Conservation (phyloP, 805 yeast species). For the Jamesozyma lodderae region DNA sequence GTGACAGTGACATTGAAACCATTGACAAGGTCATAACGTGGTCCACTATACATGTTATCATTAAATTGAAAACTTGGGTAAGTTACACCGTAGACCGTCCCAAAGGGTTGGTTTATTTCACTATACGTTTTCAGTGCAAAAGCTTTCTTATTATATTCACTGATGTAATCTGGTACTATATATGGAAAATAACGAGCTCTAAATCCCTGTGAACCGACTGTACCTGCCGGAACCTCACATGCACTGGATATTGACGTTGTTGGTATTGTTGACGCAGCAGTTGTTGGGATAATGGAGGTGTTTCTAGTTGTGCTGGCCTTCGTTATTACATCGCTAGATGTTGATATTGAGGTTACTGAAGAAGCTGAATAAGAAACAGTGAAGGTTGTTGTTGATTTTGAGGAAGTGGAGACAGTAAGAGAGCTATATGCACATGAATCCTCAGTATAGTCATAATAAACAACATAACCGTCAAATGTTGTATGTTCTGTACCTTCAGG, state of each 20-base stretch:
- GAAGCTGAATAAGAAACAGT: no score
- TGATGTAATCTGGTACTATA: no score
- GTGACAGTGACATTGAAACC: slow-evolving; percentile 12
- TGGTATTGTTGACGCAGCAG: no score
- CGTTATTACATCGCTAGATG: no score
- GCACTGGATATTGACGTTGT: no score
- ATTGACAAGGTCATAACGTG: slow-evolving; percentile 4
- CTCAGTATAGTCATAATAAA: not conserved
- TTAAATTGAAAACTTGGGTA: not conserved
- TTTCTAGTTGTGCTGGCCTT: no score
- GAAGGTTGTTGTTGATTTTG: not conserved
- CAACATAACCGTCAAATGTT: not conserved
- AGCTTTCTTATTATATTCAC: no score
- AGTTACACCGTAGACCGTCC: not conserved
- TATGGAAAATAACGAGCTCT: not conserved
- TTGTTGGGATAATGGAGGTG: no score
- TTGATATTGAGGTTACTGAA: no score
- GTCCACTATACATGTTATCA: not conserved
- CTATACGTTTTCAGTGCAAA: no score
- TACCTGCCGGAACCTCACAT: not conserved
- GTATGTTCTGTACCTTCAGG: slow-evolving; percentile 2
- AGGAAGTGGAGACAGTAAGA: no score
- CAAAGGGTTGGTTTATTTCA: no score
- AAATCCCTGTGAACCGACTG: not conserved
- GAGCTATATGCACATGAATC: not conserved